A percentile compares a stretch with the other conserved stretches of the same genome.
These are phyloP conservation scores for Penicillium riverlandense DNA, from an alignment of 495 filamentous ascomycete species.

Conservation along the genomic window DNA sequence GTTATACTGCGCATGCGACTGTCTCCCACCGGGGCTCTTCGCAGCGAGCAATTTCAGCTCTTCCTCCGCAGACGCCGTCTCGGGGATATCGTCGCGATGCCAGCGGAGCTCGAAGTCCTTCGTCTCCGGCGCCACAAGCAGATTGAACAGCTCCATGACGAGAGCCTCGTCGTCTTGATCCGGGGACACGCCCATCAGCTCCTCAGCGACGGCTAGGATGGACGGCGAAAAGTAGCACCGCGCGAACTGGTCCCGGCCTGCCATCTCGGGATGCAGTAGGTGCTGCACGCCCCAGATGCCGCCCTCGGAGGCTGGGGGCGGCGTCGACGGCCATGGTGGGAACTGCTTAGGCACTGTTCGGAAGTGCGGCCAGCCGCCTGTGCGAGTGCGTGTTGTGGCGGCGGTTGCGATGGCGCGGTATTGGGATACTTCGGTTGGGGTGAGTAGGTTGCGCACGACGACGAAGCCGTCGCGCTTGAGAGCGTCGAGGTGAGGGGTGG, in stretches of 20 bases:
- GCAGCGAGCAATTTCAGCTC: conserved; percentile 38
- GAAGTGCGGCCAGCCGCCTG: conserved; percentile 67
- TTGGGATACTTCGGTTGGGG: conserved; percentile 33
- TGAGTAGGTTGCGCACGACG: conserved; percentile 40
- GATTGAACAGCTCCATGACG: conserved; percentile 77
- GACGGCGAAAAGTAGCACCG: conserved; percentile 56
- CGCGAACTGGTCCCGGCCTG: conserved; percentile 47
- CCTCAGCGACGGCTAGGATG: conserved; percentile 49
- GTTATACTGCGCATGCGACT: conserved; percentile 74
- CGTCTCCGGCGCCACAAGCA: conserved; percentile 60
- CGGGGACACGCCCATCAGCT: conserved; percentile 41
- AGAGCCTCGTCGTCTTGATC: conserved; percentile 33
- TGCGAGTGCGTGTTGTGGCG: conserved; percentile 48
- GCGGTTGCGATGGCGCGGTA: conserved; percentile 50
- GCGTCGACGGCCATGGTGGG: conserved; percentile 61
- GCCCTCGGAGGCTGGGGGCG: conserved; percentile 38
- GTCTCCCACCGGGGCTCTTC: conserved; percentile 36
- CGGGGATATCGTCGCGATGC: conserved; percentile 72
- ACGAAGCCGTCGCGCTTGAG: conserved; percentile 45
- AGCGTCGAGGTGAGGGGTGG: conserved; percentile 27
- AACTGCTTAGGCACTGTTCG: conserved; percentile 82
- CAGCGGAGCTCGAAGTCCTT: conserved; percentile 61
- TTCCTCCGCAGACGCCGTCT: conserved; percentile 46
- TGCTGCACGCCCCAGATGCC: conserved; percentile 88
- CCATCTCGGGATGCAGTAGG: conserved; percentile 64